Evolutionary conservation across 1,139 yeast genomes (phyloP).

Genomic region (Petasospora rhodanensis): DNA sequence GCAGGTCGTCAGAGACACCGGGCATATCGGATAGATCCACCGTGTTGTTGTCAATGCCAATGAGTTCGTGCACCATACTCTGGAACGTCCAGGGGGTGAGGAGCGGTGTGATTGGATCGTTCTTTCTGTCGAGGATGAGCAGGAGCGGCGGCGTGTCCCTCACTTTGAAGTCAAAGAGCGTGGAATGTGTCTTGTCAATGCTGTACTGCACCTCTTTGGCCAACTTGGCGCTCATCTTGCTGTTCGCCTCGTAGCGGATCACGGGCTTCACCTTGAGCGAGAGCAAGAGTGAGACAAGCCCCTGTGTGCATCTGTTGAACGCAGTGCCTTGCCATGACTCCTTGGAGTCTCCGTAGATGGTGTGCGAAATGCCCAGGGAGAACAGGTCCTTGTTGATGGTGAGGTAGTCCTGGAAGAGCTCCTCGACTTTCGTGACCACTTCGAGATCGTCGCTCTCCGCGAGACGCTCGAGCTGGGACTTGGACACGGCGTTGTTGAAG

Average conservation of each 20-base stretch:
- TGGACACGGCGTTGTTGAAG: constrained; percentile 71
- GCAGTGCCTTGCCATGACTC: constrained; percentile 42
- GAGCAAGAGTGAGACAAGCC: constrained; percentile 60
- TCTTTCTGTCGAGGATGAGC: constrained; percentile 75
- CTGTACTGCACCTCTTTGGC: constrained; percentile 65
- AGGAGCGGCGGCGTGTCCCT: constrained; percentile 71
- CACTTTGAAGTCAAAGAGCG: constrained; percentile 60
- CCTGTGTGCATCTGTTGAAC: constrained; percentile 46
- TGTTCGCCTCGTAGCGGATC: constrained; percentile 69
- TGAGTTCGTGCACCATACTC: constrained; percentile 91
- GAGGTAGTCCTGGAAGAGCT: constrained; percentile 78
- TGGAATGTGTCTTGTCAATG: constrained; percentile 52
- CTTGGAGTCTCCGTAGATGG: constrained; percentile 21
- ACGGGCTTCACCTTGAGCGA: constrained; percentile 75
- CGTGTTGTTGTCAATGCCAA: constrained; percentile 77
- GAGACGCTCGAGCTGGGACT: constrained; percentile 72
- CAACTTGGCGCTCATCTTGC: constrained; percentile 56
- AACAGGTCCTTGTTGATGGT: constrained; percentile 70
- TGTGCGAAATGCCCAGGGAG: constrained; percentile 36
- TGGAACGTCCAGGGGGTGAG: constrained; percentile 97
- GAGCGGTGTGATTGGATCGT: constrained; percentile 90
- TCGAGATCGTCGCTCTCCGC: constrained; percentile 92
- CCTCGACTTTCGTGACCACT: constrained; percentile 69
- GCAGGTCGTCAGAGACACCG: constrained; percentile 40
- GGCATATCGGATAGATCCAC: constrained; percentile 53